These are phyloP conservation scores for Fraxinus latifolia DNA, from an alignment of 305 asterid genomes.

Conservation along the genomic window DNA sequence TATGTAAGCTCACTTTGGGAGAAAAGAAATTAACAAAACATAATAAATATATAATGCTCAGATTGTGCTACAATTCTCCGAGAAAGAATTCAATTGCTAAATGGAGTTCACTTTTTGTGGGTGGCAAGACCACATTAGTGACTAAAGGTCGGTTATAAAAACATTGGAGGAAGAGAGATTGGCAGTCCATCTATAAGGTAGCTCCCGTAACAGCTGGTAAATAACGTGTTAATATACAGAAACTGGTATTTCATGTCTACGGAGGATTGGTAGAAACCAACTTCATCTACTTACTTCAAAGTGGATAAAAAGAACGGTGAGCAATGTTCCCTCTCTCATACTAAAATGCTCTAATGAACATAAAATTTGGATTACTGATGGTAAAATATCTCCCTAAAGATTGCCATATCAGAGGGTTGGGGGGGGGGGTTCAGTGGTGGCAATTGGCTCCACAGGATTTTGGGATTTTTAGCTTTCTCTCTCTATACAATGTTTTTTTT, in stretches of 20 bases:
- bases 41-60: not conserved
- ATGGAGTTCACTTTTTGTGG: not conserved
- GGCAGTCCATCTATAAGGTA: not conserved
- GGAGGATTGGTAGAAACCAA: not conserved
- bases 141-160: not conserved
- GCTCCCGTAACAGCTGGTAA: not conserved
- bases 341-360: not conserved
- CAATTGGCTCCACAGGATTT: not conserved
- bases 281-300: not conserved
- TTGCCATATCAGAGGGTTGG: not conserved
- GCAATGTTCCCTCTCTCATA: not conserved
- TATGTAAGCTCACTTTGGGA: conserved; percentile 16
- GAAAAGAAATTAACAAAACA: not conserved
- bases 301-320: not conserved
- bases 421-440: not conserved
- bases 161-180: not conserved
- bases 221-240: not conserved
- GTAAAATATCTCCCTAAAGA: not conserved
- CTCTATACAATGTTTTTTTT: not conserved
- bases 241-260: not conserved
- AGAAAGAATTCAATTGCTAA: not conserved
- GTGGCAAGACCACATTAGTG: not conserved
- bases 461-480: not conserved
- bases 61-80: not conserved
- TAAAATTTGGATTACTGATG: conserved; percentile 3